Conservation (phyloP, 2,329 filamentous ascomycete genomes). For the Clonostachys chloroleuca region DNA sequence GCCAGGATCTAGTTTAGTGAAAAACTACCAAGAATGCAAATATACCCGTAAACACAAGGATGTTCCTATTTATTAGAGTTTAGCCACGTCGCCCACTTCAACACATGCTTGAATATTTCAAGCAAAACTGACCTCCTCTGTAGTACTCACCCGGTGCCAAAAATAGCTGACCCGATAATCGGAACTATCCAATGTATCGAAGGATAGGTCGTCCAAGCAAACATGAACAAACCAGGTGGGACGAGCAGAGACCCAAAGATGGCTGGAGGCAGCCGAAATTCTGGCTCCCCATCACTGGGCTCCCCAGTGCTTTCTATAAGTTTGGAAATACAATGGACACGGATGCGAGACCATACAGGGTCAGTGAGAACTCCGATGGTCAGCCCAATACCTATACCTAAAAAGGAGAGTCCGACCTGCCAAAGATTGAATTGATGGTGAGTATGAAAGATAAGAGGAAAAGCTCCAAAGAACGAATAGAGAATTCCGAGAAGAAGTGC, state of each 20-base stretch:
- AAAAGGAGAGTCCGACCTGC: constrained; percentile 75
- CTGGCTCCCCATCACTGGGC: constrained; percentile 57
- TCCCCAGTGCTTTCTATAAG: no score
- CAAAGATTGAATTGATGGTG: constrained; percentile 75
- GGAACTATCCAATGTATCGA: constrained; percentile 73
- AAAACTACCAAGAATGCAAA: constrained; percentile 75
- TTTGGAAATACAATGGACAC: no score
- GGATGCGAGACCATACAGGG: no score
- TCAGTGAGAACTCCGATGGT: no score
- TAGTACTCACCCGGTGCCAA: constrained; percentile 61
- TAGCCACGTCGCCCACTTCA: no score
- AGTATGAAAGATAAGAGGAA: constrained; percentile 72
- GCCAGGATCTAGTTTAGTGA: no score
- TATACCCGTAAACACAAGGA: constrained; percentile 77
- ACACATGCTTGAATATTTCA: constrained; percentile 1
- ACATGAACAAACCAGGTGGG: constrained; percentile 80
- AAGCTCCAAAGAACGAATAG: constrained; percentile 89
- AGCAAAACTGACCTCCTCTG: background rate
- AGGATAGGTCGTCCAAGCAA: constrained; percentile 78
- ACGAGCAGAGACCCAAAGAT: constrained; percentile 72
- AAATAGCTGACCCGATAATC: constrained; percentile 67
- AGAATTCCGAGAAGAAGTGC: constrained; percentile 83
- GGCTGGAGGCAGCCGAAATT: constrained; percentile 76
- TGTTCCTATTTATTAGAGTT: constrained; percentile 41
- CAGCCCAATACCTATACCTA: constrained; percentile 56